Base-by-base conservation (phyloP, 306 rosid species). In the Adenanthera pavonina region DNA sequence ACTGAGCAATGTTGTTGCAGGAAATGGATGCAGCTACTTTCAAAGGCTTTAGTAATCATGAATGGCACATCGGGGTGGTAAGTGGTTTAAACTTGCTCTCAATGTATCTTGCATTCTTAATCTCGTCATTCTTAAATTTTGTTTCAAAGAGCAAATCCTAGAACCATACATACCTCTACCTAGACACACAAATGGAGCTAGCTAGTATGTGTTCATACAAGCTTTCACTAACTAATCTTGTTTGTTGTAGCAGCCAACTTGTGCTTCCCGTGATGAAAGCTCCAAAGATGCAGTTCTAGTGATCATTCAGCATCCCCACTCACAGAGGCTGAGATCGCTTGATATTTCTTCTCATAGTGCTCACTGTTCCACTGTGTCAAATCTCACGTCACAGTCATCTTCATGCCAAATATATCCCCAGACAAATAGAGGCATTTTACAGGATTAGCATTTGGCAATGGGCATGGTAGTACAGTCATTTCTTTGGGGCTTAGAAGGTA, bases 1-100 rank as follows among this genome's bases (percentile, higher is more conserved):
- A 67, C 67, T 69, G 25, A 78, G 47, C 52, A 53, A 25, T 78
- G 54, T 72, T 65, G 72, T 75, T 87, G 78, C 92, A 95, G 99
- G 93, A 95, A 85, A 88, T 93, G 97, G 96, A 95, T 85, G 96
- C 97, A 64, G 89, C 91, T 19, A 90, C 97, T 33, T 95, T 93
- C 81, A 95, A 85, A 86, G 94, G 92, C 81, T 89, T 95, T 43
- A 86, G 91, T 10, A 75, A 87, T 46, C 91, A 84, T 57, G 92
- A 88, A 83, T 93, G 99, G 97, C 94, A 95, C 85, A 92, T 95
- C 73, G 98, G 98, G 43, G 91, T 95, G 93, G 98, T 95, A 86
- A 86, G 92, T 82, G 74, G 47, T 52, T 43, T 62, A 61, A 76
- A 60, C 80, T 53, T 66, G 35, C 67, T 8, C 41, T 14, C 70